phyloP scores from a whole-genome alignment of 2,329 filamentous ascomycete genomes.

The Neonectria magnoliae region DNA sequence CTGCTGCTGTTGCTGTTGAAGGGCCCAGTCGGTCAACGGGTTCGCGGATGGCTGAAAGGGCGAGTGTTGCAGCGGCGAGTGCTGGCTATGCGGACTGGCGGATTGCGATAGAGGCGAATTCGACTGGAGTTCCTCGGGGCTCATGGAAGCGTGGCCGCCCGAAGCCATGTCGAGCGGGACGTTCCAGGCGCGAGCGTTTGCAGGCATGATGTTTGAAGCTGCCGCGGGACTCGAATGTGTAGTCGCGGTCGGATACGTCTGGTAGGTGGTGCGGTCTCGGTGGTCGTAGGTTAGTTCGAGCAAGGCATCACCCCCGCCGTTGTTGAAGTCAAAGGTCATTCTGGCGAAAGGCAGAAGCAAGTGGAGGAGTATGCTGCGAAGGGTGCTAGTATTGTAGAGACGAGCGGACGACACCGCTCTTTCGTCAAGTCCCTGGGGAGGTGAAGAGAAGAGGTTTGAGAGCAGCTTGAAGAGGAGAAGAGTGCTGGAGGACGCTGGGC shows the following conservation, averaged over 20 bases:
- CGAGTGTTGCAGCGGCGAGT: constrained; percentile 62
- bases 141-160: constrained; percentile 57
- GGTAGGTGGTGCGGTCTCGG: constrained; percentile 61
- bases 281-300: constrained; percentile 70
- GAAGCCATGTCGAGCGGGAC: constrained; percentile 64
- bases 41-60: constrained; percentile 63
- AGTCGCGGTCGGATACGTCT: constrained; percentile 41
- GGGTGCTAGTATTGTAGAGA: constrained; percentile 50
- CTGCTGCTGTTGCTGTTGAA: constrained; percentile 65
- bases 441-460: constrained; percentile 44
- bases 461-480: constrained; percentile 40
- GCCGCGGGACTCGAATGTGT: constrained; percentile 47
- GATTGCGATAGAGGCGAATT: constrained; percentile 60
- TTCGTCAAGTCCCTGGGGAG: constrained; percentile 49
- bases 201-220: constrained; percentile 48
- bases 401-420: constrained; percentile 57
- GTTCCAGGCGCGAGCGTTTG: constrained; percentile 56
- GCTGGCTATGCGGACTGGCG: constrained; percentile 63
- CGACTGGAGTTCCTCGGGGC: constrained; percentile 60
- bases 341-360: constrained; percentile 50
- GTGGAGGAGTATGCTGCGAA: constrained; percentile 45
- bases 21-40: constrained; percentile 69
- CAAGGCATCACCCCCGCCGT: constrained; percentile 66
- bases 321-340: constrained; percentile 70
- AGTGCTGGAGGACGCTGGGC: constrained; percentile 41